phyloP scores from a whole-genome alignment of 2,329 filamentous ascomycete species.

The Diaporthe citrichinensis region DNA sequence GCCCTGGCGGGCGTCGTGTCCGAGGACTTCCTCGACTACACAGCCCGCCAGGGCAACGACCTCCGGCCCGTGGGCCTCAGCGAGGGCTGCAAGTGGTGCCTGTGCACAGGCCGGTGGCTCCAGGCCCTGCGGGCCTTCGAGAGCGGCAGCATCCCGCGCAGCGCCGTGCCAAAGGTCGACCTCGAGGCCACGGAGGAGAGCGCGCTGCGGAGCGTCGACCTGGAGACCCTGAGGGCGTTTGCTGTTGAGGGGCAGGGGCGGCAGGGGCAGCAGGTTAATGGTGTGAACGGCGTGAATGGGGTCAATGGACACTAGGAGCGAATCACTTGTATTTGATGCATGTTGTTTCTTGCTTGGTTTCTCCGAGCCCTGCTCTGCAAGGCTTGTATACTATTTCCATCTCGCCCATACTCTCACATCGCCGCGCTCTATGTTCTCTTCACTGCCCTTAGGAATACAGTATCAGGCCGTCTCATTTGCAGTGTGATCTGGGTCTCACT shows the following conservation, averaged over 20 bases:
- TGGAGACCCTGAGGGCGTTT: slow-evolving; percentile 66
- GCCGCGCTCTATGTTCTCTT: background rate
- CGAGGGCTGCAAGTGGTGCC: slow-evolving; percentile 73
- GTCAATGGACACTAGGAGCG: slow-evolving; percentile 2
- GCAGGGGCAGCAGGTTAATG: slow-evolving; percentile 87
- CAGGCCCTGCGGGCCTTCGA: slow-evolving; percentile 70
- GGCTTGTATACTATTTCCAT: background rate
- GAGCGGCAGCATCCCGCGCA: slow-evolving; percentile 52
- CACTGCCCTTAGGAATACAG: background rate
- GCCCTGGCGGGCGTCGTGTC: slow-evolving; percentile 70
- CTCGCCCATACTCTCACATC: background rate
- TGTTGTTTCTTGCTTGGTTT: too few relatives aligned
- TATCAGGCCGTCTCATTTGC: slow-evolving; percentile 5
- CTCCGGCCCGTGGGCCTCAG: slow-evolving; percentile 67
- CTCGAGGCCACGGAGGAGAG: slow-evolving; percentile 67
- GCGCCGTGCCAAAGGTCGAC: slow-evolving; percentile 57
- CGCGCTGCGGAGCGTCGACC: slow-evolving; percentile 60
- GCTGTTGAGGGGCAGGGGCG: slow-evolving; percentile 63
- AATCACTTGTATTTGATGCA: background rate
- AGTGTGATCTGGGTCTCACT: slow-evolving; percentile 11
- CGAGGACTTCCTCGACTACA: slow-evolving; percentile 74
- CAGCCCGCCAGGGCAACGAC: slow-evolving; percentile 71
- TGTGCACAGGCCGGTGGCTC: slow-evolving; percentile 72
- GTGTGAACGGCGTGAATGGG: slow-evolving; percentile 66
- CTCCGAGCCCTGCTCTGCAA: background rate